Evolutionary conservation across 140 eudicot genomes (phyloP), one percentile per base, ranked within the genome.

Genomic region (Bidens hawaiensis): DNA sequence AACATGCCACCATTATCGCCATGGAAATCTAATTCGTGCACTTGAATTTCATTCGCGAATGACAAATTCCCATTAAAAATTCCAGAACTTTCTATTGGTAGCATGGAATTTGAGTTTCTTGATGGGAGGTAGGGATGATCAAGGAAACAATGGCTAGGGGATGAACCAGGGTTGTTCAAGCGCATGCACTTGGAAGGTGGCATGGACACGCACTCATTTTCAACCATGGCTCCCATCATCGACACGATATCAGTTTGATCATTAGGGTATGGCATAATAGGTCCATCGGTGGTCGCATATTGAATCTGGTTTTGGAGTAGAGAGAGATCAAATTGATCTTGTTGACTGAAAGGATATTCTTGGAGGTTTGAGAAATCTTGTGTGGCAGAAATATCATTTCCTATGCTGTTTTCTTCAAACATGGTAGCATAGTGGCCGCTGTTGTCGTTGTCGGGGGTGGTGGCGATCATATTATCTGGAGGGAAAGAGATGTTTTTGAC

Each of bases 1-100:
- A 84, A 82, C 38, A 90, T 65, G 42, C 88, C 85, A 54, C 79
- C 78, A 66, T 67, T 87, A 54, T 87, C 89, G 14, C 85, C 94
- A 22, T 83, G 89, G 18, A 64, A 83, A 3, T 90, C 95, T 15
- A 70, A 18, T 33, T 87, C 98, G 14, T 78, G 88, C 59, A 62
- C 73, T 40, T 81, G 85, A 30, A 86, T n/a, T 53, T 83, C 94
- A 16, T 56, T 66, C 4, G 74, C 81, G 12, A 81, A 30, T 12
- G 68, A 68, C 80, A 87, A 67, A 42, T 42, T 72, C 28, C 70
- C 83, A n/a, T 54, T 40, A 19, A 75, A 74, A 33, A 83, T 57
- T 30, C 88, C 79, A 27, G 87, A 70, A 65, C 34, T 84, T 6
- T 81, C 95, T 0, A 81, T 41, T 10, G 81, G 25, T 47, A 87